Base-by-base conservation (phyloP, 2,329 filamentous ascomycete species). In the Macrophomina tecta region DNA sequence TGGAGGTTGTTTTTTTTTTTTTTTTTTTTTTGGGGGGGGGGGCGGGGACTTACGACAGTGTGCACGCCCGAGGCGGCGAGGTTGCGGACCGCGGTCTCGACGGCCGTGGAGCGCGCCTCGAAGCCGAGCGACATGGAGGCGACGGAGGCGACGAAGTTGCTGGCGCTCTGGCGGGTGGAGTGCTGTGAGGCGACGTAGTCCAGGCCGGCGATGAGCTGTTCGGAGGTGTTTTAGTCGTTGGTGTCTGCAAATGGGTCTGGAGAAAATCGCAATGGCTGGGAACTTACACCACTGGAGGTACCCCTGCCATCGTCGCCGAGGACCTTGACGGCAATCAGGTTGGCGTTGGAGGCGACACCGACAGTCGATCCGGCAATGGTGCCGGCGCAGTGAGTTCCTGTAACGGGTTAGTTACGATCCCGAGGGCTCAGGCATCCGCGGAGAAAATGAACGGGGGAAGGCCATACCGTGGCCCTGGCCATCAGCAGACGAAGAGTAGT, bases 111-210 rank as follows among this genome's bases (percentile, higher is more conserved):
- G 32, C 70, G 73, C 40, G 73, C 72, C 38, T 72, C 67, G 12
- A 80, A 74, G 72, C 78, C 78, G 73, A 77, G 79, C 1, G 82
- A 81, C 79, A 84, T 82, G 74, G 76, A 81, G 73, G 83, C 81
- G 66, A 83, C 78, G 32, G 80, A 82, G 40, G 82, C 82, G 8
- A 79, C 71, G 68, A 82, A 82, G 38, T 73, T 73, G 18, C 73
- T 71, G 55, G 76, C 65, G 2, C 69, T 67, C 69, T 78, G 79
- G 70, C 81, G 78, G 60, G 76, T 72, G 49, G 81, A 75, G 74
- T 85, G 83, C 52, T 77, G 74, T 55, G 76, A 69, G 67, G 83
- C 74, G 34, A 82, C 80, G 71, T 74, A 82, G 69, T 83, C 76
- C 72, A 86, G 83, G 18, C 83, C 85, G 32, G 78, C 74, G 69